Base-by-base conservation (phyloP, 1,139 yeast genomes). In the Suhomyces wounanorum region DNA sequence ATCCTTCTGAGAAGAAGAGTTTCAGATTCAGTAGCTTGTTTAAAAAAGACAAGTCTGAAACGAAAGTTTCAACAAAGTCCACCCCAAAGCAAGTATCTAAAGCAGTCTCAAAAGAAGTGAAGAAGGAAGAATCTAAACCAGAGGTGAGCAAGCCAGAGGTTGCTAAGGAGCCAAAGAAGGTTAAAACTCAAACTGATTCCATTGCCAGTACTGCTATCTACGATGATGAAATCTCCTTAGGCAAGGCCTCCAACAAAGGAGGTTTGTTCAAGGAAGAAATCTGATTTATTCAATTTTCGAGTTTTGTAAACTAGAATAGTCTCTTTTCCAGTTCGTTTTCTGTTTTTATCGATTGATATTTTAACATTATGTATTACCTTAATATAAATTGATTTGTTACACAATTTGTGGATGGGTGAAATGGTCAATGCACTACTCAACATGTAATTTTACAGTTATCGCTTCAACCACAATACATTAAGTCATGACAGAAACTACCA, bases 241-340 rank as follows among this genome's bases (percentile, higher is more conserved):
- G 63, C 43, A 51, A 49, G 18, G 43, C 39, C 25, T 53, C 64
- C 45, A 65, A 65, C 47, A 59, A 67, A 52, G 76, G 77, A 33
- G 79, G 80, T 2, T 59, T 75, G 40, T 76, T 76, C 59, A 76
- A 73, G 57, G 81, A 76, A 59, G 80, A 75, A 57, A 72, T 76
- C 55, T 75, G 62, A 50, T 35, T 16, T 38, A 21, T 31, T 26
- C 13, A 25, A 16, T 8, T n/a, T 31, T 45, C 36, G 21, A 42
- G 45, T 48, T 44, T 40, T 51, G 50, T 49, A 43, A 43, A 42
- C 49, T 43, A 44, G 52, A 49, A 44, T 44, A 30, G 33, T n/a
- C 26, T 44, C 46, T 14, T 28, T 40, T 48, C 44, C 37, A 43
- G 40, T 39, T 33, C 46, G 33, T 31, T 31, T 41, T 38, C 40